Evolutionary conservation across 257 asterid genomes (phyloP).

Genomic region (Lycium barbarum): DNA sequence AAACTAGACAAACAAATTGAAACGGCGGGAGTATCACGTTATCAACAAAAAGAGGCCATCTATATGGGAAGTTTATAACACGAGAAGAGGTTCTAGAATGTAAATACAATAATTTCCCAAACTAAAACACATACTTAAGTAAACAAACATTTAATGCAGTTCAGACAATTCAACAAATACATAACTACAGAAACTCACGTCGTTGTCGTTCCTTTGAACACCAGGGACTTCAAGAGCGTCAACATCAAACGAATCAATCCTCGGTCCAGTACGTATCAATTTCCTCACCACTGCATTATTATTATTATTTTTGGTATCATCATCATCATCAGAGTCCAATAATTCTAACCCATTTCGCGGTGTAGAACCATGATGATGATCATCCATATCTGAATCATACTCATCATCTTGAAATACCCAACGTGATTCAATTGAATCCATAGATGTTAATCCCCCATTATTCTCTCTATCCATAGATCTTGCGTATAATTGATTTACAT

Average conservation of each 20-base stretch:
- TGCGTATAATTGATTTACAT: slow-evolving; percentile 38
- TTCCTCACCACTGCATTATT: slow-evolving; percentile 32
- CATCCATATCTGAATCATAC: slow-evolving; percentile 62
- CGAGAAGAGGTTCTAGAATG: background rate
- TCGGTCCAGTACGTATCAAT: slow-evolving; percentile 92
- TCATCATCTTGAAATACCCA: slow-evolving; percentile 94
- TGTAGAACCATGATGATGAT: slow-evolving; percentile 53
- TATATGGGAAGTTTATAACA: background rate
- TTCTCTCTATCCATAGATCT: background rate
- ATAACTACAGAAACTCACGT: slow-evolving; percentile 49
- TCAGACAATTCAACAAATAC: background rate
- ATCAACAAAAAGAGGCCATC: background rate
- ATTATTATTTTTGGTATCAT: too few species aligned
- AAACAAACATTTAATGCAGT: background rate
- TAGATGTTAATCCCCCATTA: slow-evolving; percentile 68
- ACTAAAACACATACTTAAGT: background rate
- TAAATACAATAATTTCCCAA: background rate
- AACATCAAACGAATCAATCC: slow-evolving; percentile 92
- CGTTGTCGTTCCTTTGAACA: slow-evolving; percentile 73
- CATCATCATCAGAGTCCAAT: slow-evolving; percentile 80
- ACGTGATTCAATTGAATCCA: slow-evolving; percentile 92
- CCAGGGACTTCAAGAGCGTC: slow-evolving; percentile 99
- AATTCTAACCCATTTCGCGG: slow-evolving; percentile 55
- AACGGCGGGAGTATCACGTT: background rate
- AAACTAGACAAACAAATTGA: too few species aligned